Percentiles rank a stretch among this genome's conserved stretches.
These are phyloP conservation scores for Emmonsiellopsis sp. DNA, from an alignment of 2,329 filamentous ascomycete genomes.

Conservation along the genomic window DNA sequence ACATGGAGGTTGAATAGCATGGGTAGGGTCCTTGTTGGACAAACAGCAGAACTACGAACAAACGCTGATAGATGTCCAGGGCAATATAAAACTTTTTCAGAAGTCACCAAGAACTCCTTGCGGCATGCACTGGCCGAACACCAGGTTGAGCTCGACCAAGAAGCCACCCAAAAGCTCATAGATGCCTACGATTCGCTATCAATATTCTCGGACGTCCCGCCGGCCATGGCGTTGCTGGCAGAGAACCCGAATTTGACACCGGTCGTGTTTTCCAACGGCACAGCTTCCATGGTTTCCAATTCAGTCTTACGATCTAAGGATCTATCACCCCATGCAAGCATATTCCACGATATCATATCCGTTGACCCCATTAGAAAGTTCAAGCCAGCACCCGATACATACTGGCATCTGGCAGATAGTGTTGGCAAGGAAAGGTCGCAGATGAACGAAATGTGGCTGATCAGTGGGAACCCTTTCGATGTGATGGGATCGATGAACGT, in stretches of 20 bases:
- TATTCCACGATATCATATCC: conserved; percentile 51
- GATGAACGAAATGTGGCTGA: conserved; percentile 53
- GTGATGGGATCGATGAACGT: conserved; percentile 53
- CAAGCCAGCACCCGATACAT: conserved; percentile 57
- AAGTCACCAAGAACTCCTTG: conserved; percentile 55
- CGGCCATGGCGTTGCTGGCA: conserved; percentile 43
- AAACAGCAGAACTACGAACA: neutral
- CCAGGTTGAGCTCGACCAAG: conserved; percentile 35
- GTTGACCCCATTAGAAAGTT: conserved; percentile 53
- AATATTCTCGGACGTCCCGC: conserved; percentile 55
- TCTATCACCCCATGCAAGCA: conserved; percentile 38
- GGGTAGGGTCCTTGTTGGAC: conserved; percentile 39
- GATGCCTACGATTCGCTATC: conserved; percentile 55
- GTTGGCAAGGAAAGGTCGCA: conserved; percentile 38
- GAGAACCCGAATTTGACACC: conserved; percentile 37
- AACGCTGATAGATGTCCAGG: conserved; percentile 32
- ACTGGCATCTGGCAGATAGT: conserved; percentile 48
- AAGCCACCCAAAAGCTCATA: conserved; percentile 47
- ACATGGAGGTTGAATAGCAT: conserved; percentile 70
- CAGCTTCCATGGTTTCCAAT: conserved; percentile 51
- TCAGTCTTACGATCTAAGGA: conserved; percentile 51
- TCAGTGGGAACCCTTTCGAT: conserved; percentile 68
- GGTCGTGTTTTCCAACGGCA: conserved; percentile 65
- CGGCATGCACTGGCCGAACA: conserved; percentile 55
- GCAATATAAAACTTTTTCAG: conserved; percentile 52